Evolutionary conservation across 495 filamentous ascomycete genomes (phyloP).

Genomic region (Jackrogersella minutella): DNA sequence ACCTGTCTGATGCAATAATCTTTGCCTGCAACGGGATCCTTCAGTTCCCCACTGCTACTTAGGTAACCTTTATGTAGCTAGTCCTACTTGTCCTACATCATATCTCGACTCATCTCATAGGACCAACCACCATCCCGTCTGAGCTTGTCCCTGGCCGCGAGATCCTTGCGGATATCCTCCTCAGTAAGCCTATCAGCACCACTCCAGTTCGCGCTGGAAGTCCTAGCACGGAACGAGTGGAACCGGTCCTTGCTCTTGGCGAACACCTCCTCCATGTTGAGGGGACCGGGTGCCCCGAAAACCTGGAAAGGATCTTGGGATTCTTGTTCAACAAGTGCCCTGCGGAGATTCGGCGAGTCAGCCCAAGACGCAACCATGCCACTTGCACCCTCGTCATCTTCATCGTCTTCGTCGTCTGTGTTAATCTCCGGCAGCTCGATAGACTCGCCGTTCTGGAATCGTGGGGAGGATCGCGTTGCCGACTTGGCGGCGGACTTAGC

Average conservation of each 20-base stretch:
- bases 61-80: not conserved
- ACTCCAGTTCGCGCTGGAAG: conserved; percentile 93
- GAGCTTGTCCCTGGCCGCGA: conserved; percentile 80
- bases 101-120: conserved; percentile 62
- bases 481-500: conserved; percentile 60
- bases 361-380: conserved; percentile 81
- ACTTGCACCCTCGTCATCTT: conserved; percentile 63
- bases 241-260: conserved; percentile 78
- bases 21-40: no score
- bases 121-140: conserved; percentile 87
- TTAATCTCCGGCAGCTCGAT: conserved; percentile 90
- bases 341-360: conserved; percentile 77
- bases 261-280: conserved; percentile 96
- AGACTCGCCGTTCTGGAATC: conserved; percentile 78
- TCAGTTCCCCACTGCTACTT: not conserved
- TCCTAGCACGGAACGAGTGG: conserved; percentile 85
- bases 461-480: conserved; percentile 72
- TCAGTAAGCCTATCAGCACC: conserved; percentile 87
- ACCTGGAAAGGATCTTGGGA: conserved; percentile 82
- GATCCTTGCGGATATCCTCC: conserved; percentile 83
- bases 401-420: conserved; percentile 85
- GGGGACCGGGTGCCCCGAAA: conserved; percentile 84
- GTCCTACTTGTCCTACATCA: conserved; percentile 40
- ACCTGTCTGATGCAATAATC: conserved; percentile 36
- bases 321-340: conserved; percentile 77